Base-by-base conservation (phyloP, 441 rosid species). In the Melastoma candidum region DNA sequence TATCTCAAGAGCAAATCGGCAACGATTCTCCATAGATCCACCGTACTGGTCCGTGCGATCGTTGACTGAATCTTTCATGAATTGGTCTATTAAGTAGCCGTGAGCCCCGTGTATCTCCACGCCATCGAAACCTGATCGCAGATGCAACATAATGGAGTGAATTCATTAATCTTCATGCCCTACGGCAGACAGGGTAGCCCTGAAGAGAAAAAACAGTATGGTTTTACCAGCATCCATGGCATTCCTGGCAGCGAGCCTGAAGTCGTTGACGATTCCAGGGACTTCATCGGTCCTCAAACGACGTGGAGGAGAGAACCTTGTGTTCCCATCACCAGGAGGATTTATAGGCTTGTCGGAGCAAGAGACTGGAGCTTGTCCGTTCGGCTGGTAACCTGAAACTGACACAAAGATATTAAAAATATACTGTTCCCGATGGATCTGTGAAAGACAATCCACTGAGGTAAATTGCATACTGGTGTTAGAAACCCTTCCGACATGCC, bases 71-170 rank as follows among this genome's bases (percentile, higher is more conserved):
- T 64, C 68, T 64, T 58, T 64, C 63, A 58, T 48, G 68, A 64
- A 58, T 44, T 64, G 68, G 7, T 64, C 68, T 11, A 53, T 22
- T 44, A 64, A 43, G 58, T 58, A 64, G 63, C 68, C 68, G 17
- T 64, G 68, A 43, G 68, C 68, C 13, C 63, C 68, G 1, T 64
- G 68, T 12, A 64, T 58, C 54, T 64, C 68, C 26, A 64, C 68
- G 3, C 68, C 68, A 2, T 64, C 68, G 29, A 64, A 64, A 11
- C 68, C 68, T 64, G 36, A 29, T 29, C 0, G 36, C 3, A 29
- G 36, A 29, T 29, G 36, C 36, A 6, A 48, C 50, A 26, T 25
- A 2, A 25, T 3, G 26, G 44, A 51, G 22, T 17, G 22, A 17
- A 17, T 17, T 17, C 22, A 17, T 17, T 17, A 17, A 17, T 17